Evolutionary conservation across 164 flowering plant genomes (phyloP), one percentile per base, ranked within the genome.

Genomic region (Warburgia ugandensis): DNA sequence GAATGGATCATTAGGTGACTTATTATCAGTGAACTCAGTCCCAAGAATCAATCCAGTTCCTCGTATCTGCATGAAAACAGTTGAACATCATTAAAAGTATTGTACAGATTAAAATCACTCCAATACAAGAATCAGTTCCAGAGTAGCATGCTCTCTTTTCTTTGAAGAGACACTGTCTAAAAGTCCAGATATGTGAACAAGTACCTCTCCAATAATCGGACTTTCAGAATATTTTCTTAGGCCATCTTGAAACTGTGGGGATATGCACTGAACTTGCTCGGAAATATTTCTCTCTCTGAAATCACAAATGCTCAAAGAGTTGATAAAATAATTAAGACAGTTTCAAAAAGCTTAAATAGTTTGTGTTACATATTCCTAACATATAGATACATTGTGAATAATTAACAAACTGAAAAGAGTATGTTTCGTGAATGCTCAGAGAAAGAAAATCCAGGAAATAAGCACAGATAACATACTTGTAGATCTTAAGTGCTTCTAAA

Each of bases 191-290:
- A n/a, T n/a, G n/a, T n/a, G n/a, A n/a, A 44, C 9, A 44, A 21
- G 32, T 77, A 92, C 99, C 88, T 92, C 99, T 23, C 99, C 99
- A 50, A 92, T 64, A 50, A 92, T 79, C 33, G 99, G 99, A 66
- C 99, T 92, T 54, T 65, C 78, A 27, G 99, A 71, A 59, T 65
- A 88, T 25, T 87, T 79, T 68, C 73, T 89, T 28, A 92, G 0
- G 23, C 95, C 97, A 59, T 83, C 80, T 66, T 92, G 99, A 64
- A 92, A 92, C 62, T 53, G 82, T 26, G 94, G 92, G 6, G 92
- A 60, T 30, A 88, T 63, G 7, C 58, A 76, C 22, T 66, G 72
- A 20, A 86, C 89, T 61, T 69, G 64, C 41, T 82, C 94, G 57
- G 63, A 56, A 41, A 92, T 79, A 69, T 86, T 86, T 58, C 92